Conservation (phyloP, 2,329 filamentous ascomycete species). For the Myriosclerotinia curreyana region DNA sequence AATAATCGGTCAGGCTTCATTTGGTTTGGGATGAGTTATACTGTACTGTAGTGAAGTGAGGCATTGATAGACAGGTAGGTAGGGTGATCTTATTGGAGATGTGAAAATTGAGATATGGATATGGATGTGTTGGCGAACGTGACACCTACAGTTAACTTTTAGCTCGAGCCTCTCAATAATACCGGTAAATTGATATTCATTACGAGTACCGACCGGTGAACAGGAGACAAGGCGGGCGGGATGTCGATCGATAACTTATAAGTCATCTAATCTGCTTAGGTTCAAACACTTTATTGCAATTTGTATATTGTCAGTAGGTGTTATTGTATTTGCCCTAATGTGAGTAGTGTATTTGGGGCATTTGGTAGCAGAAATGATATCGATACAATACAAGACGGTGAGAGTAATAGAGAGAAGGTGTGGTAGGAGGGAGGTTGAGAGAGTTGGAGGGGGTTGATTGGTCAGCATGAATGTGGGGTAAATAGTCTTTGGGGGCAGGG, state of each 20-base stretch:
- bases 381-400: slow-evolving; percentile 5
- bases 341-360: neutral
- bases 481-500: too few species aligned
- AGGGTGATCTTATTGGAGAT: too few species aligned
- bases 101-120: neutral
- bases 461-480: slow-evolving; percentile 6
- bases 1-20: too few species aligned
- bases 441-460: slow-evolving; percentile 5
- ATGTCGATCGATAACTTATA: neutral
- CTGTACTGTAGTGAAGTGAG: too few species aligned
- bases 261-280: neutral
- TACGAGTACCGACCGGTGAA: neutral
- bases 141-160: neutral
- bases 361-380: neutral
- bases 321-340: neutral
- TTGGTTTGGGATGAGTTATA: too few species aligned
- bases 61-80: neutral
- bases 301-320: too few species aligned
- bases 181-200: too few species aligned
- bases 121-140: slow-evolving; percentile 9
- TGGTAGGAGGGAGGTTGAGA: neutral
- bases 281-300: too few species aligned
- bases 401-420: neutral
- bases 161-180: too few species aligned
- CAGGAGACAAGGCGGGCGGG: neutral